Evolutionary conservation across 1,139 yeast species (phyloP).

Genomic region (Candida sojae): DNA sequence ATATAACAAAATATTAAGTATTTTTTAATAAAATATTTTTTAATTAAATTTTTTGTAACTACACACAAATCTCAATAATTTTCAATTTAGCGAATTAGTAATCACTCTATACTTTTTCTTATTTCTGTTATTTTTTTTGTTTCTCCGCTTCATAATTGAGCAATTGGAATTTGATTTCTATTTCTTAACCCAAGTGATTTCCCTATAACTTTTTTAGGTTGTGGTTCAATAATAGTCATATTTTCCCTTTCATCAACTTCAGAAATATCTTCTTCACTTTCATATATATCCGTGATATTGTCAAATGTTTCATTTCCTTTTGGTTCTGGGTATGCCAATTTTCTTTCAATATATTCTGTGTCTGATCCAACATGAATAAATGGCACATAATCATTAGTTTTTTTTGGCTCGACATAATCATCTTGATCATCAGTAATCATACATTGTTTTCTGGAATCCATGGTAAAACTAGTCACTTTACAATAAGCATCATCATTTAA

Average conservation of each 20-base stretch:
- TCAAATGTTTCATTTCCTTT: slow-evolving; percentile 3
- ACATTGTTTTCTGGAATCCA: slow-evolving; percentile 22
- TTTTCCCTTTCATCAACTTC: slow-evolving; percentile 1
- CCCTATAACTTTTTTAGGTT: slow-evolving; percentile 5
- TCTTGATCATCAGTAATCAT: slow-evolving; percentile 29
- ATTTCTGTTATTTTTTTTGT: background rate
- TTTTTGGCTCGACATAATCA: slow-evolving; percentile 20
- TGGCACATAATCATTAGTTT: slow-evolving; percentile 19
- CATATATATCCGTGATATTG: background rate
- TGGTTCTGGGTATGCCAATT: slow-evolving; percentile 3
- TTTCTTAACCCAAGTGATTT: slow-evolving; percentile 9
- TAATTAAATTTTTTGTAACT: too few relatives aligned
- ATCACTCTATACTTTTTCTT: background rate
- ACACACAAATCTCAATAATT: background rate
- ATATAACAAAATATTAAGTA: too few relatives aligned
- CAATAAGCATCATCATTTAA: slow-evolving; percentile 21
- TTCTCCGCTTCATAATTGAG: slow-evolving; percentile 1
- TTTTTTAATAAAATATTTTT: too few relatives aligned
- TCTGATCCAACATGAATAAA: slow-evolving; percentile 18
- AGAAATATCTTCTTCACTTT: background rate
- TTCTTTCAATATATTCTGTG: slow-evolving; percentile 17
- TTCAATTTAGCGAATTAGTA: background rate
- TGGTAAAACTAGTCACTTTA: slow-evolving; percentile 25
- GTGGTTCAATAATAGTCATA: background rate
- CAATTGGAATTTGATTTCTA: slow-evolving; percentile 3